Evolutionary conservation across 2,329 filamentous ascomycete species (phyloP), one percentile per base, ranked within the genome.

Genomic region (Aspergillus luchuensis): DNA sequence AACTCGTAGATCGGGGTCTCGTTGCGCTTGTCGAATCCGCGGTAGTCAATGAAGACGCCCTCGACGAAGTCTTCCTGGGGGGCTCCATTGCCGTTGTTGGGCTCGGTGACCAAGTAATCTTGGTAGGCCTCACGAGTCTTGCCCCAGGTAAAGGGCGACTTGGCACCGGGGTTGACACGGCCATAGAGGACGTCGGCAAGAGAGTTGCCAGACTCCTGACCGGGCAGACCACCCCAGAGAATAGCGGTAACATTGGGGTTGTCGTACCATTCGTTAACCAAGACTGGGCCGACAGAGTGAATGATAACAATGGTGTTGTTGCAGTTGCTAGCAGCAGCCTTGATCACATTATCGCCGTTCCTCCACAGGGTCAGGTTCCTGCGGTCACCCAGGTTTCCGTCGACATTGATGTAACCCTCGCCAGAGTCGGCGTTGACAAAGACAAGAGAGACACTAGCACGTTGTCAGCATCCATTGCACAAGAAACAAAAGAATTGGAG

Each of bases 291-390:
- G 3, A 89, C 86, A 1, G 90, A 92, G 80, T 98, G 94, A 61
- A 98, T 89, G 59, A 97, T 87, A 15, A 98, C 91, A 61, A 98
- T 89, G 11, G 92, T 97, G 83, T 97, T 97, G 79, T 89, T 87
- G 82, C 89, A 93, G 63, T 87, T 73, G 7, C 87, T 82, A 0
- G 91, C 88, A 10, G 97, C 91, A 51, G 90, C 92, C 76, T 90
- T 85, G 77, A 98, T 90, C 58, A 98, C 79, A 0, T 84, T 82
- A 56, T 98, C 92, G 43, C 91, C 93, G 60, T 88, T 84, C 62
- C 89, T 83, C 94, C 94, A 98, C 0, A 97, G 82, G 0, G 92
- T 97, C 39, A 99, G 82, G 78, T 99, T 97, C 71, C 93, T 92
- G 56, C 95, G 89, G 75, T 98, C 94, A 60, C 95, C 95, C 61